Conservation (phyloP, 805 yeast genomes). For the Wickerhamomyces alni region DNA sequence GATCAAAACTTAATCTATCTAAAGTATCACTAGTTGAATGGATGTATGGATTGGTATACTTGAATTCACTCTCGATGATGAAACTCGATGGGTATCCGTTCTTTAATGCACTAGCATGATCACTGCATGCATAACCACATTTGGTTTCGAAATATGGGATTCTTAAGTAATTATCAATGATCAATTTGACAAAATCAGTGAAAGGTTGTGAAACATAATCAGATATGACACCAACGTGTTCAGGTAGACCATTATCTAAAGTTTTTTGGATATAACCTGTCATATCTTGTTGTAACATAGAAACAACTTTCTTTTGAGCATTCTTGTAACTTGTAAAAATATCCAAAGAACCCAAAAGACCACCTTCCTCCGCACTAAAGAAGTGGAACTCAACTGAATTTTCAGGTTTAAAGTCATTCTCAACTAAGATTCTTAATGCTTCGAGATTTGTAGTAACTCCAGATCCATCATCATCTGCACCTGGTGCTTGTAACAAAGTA, state of each 20-base stretch:
- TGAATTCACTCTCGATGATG: slow-evolving; percentile 71
- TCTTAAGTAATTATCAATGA: slow-evolving; percentile 55
- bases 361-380: slow-evolving; percentile 94
- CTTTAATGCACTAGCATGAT: slow-evolving; percentile 80
- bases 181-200: slow-evolving; percentile 37
- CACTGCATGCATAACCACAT: slow-evolving; percentile 93
- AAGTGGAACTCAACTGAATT: slow-evolving; percentile 90
- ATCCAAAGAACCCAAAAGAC: slow-evolving; percentile 79
- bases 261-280: slow-evolving; percentile 22
- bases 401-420: slow-evolving; percentile 41
- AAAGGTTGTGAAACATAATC: slow-evolving; percentile 21
- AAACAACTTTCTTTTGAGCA: slow-evolving; percentile 50
- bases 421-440: slow-evolving; percentile 57
- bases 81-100: slow-evolving; percentile 83
- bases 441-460: slow-evolving; percentile 80
- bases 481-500: slow-evolving; percentile 67
- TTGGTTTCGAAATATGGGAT: slow-evolving; percentile 68
- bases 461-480: slow-evolving; percentile 93
- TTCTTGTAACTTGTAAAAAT: slow-evolving; percentile 53
- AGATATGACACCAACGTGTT: slow-evolving; percentile 69
- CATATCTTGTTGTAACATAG: slow-evolving; percentile 94
- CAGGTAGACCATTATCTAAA: slow-evolving; percentile 35
- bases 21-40: slow-evolving; percentile 78
- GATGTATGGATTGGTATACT: slow-evolving; percentile 58
- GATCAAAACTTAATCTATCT: slow-evolving; percentile 71